Evolutionary conservation across 2,329 filamentous ascomycete species (phyloP).

Genomic region (Aspergillus quadricinctus): DNA sequence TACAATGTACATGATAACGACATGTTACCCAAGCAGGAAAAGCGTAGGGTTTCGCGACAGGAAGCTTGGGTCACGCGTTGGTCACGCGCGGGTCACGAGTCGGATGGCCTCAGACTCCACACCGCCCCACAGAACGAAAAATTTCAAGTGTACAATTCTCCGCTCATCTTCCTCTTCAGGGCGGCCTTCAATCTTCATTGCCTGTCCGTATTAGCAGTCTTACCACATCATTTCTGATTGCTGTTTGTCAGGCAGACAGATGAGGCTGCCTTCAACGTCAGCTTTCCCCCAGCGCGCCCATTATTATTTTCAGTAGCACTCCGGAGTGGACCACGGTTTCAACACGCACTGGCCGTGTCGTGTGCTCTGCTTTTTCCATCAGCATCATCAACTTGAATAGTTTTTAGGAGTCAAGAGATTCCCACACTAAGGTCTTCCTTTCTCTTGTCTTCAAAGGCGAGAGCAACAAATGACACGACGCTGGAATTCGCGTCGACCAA

Average conservation of each 20-base stretch:
- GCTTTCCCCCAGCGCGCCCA: slow-evolving; percentile 1
- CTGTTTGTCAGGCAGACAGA: slow-evolving; percentile 16
- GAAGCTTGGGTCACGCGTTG: slow-evolving; percentile 11
- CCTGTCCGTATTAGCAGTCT: slow-evolving; percentile 13
- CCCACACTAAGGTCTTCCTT: background rate
- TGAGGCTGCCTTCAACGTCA: slow-evolving; percentile 4
- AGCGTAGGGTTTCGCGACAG: background rate
- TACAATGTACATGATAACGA: too few relatives aligned
- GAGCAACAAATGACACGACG: slow-evolving; percentile 20
- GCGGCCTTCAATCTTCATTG: slow-evolving; percentile 4
- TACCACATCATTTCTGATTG: slow-evolving; percentile 4
- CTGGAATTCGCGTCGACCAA: slow-evolving; percentile 4
- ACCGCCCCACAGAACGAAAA: slow-evolving; percentile 18
- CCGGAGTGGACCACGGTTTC: slow-evolving; percentile 8
- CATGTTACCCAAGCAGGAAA: too few relatives aligned
- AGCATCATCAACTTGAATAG: background rate
- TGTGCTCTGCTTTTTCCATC: slow-evolving; percentile 10
- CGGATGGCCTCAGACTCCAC: slow-evolving; percentile 19
- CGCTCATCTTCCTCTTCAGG: slow-evolving; percentile 2
- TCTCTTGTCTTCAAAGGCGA: slow-evolving; percentile 5
- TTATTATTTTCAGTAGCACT: slow-evolving; percentile 11
- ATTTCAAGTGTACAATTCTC: slow-evolving; percentile 6
- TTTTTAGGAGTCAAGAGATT: background rate
- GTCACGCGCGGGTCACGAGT: slow-evolving; percentile 11
- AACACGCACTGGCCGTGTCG: slow-evolving; percentile 12